Evolutionary conservation across 2,329 filamentous ascomycete genomes (phyloP), one percentile per base, ranked within the genome.

Genomic region (Fusarium sp.): DNA sequence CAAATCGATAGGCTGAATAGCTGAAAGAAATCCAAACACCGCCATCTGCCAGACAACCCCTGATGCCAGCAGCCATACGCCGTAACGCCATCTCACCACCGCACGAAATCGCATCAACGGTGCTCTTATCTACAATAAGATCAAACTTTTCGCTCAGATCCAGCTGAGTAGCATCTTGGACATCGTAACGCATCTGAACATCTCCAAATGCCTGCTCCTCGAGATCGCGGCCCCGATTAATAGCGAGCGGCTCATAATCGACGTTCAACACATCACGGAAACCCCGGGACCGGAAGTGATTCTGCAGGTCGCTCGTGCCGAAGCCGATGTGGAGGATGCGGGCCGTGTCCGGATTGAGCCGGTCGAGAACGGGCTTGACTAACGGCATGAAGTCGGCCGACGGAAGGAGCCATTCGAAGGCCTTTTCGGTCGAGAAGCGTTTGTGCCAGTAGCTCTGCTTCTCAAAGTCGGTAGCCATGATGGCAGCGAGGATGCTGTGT

Each of bases 261-360:
- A 83, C 72, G 60, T 85, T 85, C 9, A 81, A 82, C 18, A 85
- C 75, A 66, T 81, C 67, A 4, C 51, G n/a, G 62, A 82, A 82
- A 3, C 82, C 82, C 11, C 72, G 72, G 6, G 62, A 60, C 7
- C 83, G 82, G n/a, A 85, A 74, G 61, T 80, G 78, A 64, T 79
- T 83, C 23, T 85, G 82, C 29, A 85, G 70, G 62, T 84, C 82
- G 72, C 83, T 85, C 9, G 82, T 85, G 14, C 84, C 84, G 42
- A 77, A 81, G 54, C 84, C 84, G 4, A 85, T 65, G 41, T 85
- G 81, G 8, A 85, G 77, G 63, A 85, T 80, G 14, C 67, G 72
- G 21, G 77, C 66, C 43, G 66, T 61, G 27, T 72, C 67, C 4
- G 58, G 62, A 13, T 59, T 42, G 15, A 80, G 68, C 1, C 33